phyloP scores from a whole-genome alignment of 148 eudicot genomes.

The Persicaria maculosa region DNA sequence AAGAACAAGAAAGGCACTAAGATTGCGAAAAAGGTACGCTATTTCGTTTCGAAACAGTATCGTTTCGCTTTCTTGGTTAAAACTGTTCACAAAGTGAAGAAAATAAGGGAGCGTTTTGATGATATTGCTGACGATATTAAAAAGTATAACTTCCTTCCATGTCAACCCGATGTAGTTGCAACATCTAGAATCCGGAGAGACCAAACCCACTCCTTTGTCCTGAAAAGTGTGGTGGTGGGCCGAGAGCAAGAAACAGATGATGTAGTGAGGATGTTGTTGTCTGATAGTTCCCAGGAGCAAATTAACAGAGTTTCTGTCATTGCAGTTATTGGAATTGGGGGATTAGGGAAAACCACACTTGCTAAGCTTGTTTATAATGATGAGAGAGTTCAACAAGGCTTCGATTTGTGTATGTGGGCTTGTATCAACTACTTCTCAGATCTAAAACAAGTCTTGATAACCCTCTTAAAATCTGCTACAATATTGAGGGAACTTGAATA shows the following conservation, averaged over 20 bases:
- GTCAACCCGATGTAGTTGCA: not conserved
- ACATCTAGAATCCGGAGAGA: not conserved
- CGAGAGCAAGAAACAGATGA: not conserved
- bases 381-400: constrained; percentile 10
- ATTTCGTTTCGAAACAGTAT: not conserved
- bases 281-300: not conserved
- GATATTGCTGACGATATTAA: constrained; percentile 3
- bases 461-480: constrained; percentile 15
- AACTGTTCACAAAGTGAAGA: not conserved
- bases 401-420: constrained; percentile 21
- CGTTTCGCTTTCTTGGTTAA: not conserved
- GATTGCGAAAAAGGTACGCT: constrained; percentile 1
- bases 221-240: not conserved
- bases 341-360: not conserved
- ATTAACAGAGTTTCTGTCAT: not conserved
- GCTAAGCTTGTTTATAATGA: constrained; percentile 15
- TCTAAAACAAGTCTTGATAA: constrained; percentile 13
- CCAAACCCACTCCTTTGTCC: not conserved
- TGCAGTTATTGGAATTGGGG: not conserved
- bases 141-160: not conserved
- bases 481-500: not conserved
- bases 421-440: constrained; percentile 18
- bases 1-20: not conserved
- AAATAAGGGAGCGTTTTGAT: not conserved
- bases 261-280: not conserved